Percentiles rank a stretch among this genome's conserved stretches.
These are phyloP conservation scores for Rhodomyrtus psidioides DNA, from an alignment of 441 rosid species.

Conservation along the genomic window DNA sequence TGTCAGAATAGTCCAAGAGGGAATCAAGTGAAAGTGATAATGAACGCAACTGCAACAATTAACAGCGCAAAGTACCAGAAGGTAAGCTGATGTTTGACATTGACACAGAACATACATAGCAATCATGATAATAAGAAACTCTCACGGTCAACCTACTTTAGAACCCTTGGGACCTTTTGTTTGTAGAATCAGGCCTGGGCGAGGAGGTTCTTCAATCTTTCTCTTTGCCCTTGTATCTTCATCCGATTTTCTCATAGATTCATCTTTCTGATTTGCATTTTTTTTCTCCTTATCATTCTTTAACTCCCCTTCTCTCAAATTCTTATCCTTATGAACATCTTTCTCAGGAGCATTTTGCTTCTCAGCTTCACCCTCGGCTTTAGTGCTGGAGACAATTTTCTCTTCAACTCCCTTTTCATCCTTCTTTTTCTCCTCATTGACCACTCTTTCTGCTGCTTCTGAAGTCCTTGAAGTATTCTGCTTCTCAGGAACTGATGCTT, in stretches of 20 bases:
- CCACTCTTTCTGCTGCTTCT: slow-evolving; percentile 22
- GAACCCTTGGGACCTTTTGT: slow-evolving; percentile 57
- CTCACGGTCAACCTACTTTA: slow-evolving; percentile 39
- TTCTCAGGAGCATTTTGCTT: slow-evolving; percentile 29
- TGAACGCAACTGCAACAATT: slow-evolving; percentile 52
- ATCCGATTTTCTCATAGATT: slow-evolving; percentile 28
- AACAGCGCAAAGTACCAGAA: background rate
- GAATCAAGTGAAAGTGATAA: slow-evolving; percentile 85
- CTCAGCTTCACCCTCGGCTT: slow-evolving; percentile 25
- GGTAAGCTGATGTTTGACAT: background rate
- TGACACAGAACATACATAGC: background rate
- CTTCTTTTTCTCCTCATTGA: slow-evolving; percentile 35
- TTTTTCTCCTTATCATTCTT: slow-evolving; percentile 42
- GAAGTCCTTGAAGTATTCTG: slow-evolving; percentile 25
- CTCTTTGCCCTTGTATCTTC: slow-evolving; percentile 61
- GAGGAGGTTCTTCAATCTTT: slow-evolving; percentile 73
- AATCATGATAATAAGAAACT: background rate
- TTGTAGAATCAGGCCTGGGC: slow-evolving; percentile 74
- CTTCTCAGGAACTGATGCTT: slow-evolving; percentile 34
- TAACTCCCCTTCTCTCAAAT: slow-evolving; percentile 28
- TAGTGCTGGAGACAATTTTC: slow-evolving; percentile 11
- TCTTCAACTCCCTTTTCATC: slow-evolving; percentile 29
- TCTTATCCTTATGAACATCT: slow-evolving; percentile 28
- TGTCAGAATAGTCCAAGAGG: slow-evolving; percentile 84
- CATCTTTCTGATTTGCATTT: slow-evolving; percentile 41